Base-by-base conservation (phyloP, 352 stramenopile species). In the Pythium biforme region DNA sequence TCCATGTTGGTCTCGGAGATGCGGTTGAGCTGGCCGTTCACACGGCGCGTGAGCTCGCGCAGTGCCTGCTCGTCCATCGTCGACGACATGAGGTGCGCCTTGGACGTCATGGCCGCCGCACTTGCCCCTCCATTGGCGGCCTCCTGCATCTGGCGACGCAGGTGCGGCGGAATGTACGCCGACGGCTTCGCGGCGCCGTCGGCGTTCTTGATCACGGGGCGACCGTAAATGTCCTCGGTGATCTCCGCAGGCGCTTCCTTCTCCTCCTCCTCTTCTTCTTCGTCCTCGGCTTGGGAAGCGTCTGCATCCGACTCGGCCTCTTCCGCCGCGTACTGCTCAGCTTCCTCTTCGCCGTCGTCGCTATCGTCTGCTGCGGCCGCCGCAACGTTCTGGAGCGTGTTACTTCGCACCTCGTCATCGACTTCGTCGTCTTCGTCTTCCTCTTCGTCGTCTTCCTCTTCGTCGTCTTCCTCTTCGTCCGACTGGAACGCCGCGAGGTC, bases 1-100 rank as follows among this genome's bases (percentile, higher is more conserved):
- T 97, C 89, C 75, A 97, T 93, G 62, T 97, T 97, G 56, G 77
- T 82, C 72, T 97, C 91, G 17, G 89, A 94, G 49, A 97, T 90
- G 41, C 90, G 87, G 66, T 97, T 97, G 7, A 97, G 69, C 60
- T 97, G 88, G 23, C 90, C 90, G 64, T 97, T 96, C 31, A 97
- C 70, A 33, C 80, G 74, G 4, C 88, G 82, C 26, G 76, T 76
- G 57, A 94, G 63, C 56, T 92, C 83, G 0, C 85, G 79, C 46
- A 92, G 59, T 14, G 72, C 72, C 58, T 90, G 77, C 46, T 91
- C 82, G 48, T 93, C 81, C 82, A 91, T 90, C 22, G 80, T 73
- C 29, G 74, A 86, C 33, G 76, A 69, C 31, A 71, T 51, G 40
- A 64, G 33, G 5, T 65, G 57, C 1, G 52, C 31, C 22, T 60